phyloP scores from a whole-genome alignment of 208 protist genomes.

The Trichomonas gallinae region DNA sequence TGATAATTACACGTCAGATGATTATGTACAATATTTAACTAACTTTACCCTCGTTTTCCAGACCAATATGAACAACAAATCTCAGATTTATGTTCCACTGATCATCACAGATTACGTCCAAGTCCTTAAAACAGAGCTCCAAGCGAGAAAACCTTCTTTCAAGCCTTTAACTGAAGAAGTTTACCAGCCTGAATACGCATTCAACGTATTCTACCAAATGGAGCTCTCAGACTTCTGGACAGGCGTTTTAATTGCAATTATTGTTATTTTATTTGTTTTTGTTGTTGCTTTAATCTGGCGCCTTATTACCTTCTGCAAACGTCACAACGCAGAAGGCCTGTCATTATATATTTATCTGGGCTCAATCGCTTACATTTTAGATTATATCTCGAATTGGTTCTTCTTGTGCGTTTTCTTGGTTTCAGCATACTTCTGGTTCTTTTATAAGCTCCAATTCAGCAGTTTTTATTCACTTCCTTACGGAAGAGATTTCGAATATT shows the following conservation, averaged over 20 bases:
- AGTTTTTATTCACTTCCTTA: neutral
- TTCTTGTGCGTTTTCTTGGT: neutral
- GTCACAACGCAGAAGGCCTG: neutral
- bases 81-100: neutral
- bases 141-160: neutral
- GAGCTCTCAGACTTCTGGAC: neutral
- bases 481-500: neutral
- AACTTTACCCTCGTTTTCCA: neutral
- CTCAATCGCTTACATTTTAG: neutral
- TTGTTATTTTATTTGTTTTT: neutral
- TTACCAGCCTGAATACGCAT: neutral
- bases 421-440: neutral
- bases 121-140: neutral
- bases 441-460: neutral
- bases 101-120: neutral
- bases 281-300: neutral
- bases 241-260: neutral
- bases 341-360: neutral
- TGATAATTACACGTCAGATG: neutral
- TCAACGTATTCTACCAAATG: neutral
- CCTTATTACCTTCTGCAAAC: neutral
- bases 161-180: neutral
- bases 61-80: neutral
- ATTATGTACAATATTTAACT: neutral
- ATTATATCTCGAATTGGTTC: neutral